A percentile compares a stretch with the other conserved stretches of the same genome.
Evolutionary conservation across 495 filamentous ascomycete species (phyloP).

Genomic region (Penicillium daleae): DNA sequence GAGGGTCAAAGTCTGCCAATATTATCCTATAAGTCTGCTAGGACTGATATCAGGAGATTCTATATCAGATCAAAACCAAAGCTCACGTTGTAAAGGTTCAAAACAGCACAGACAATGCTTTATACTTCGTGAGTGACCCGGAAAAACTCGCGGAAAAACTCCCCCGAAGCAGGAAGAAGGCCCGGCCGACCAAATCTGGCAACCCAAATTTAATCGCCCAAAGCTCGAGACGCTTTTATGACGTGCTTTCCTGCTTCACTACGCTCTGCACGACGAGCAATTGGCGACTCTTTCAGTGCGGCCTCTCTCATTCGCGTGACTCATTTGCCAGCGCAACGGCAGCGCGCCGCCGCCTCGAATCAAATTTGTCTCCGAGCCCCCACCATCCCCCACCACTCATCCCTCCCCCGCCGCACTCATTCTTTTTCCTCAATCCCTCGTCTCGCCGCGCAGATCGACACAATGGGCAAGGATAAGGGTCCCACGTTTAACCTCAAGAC

Average conservation of each 20-base stretch:
- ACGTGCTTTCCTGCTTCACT: slow-evolving; percentile 26
- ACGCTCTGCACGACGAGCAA: slow-evolving; percentile 35
- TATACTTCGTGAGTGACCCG: neutral
- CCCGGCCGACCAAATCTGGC: slow-evolving; percentile 19
- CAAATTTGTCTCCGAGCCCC: slow-evolving; percentile 40
- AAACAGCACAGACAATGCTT: neutral
- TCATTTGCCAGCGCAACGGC: slow-evolving; percentile 27
- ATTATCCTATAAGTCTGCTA: no score
- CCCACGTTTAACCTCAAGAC: slow-evolving; percentile 49
- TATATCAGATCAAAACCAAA: neutral
- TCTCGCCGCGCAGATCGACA: slow-evolving; percentile 25
- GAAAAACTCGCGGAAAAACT: slow-evolving; percentile 22
- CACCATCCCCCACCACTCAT: slow-evolving; percentile 46
- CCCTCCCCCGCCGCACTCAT: slow-evolving; percentile 35
- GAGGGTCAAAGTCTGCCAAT: no score
- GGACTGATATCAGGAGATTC: no score
- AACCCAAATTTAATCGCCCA: slow-evolving; percentile 20
- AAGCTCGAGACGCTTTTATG: slow-evolving; percentile 30
- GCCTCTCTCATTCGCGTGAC: slow-evolving; percentile 17
- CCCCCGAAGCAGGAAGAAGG: slow-evolving; percentile 21
- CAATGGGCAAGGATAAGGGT: slow-evolving; percentile 43
- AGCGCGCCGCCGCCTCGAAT: slow-evolving; percentile 31
- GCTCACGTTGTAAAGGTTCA: neutral
- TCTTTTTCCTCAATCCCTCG: slow-evolving; percentile 33
- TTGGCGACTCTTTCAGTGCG: slow-evolving; percentile 20